Conservation (phyloP, 2,329 filamentous ascomycete genomes). For the Hansfordia pulvinata region DNA sequence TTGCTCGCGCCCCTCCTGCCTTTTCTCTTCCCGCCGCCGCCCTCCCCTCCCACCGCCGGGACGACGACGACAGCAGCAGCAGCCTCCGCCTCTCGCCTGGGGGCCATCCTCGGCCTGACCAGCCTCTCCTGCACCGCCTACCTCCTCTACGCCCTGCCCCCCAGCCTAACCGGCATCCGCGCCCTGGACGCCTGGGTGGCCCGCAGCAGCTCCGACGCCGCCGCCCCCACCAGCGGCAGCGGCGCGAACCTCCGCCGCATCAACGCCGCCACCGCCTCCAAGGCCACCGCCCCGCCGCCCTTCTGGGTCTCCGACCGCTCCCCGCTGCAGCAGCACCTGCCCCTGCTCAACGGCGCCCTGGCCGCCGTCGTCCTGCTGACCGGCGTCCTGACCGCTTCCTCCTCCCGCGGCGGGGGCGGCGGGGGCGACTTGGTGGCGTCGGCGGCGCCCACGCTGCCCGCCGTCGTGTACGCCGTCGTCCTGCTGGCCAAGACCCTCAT, state of each 20-base stretch:
- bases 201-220: slow-evolving; percentile 9
- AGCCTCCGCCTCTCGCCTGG: too few species aligned
- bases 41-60: slow-evolving; percentile 11
- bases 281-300: too few species aligned
- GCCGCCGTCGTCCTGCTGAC: slow-evolving; percentile 34
- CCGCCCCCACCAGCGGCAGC: slow-evolving; percentile 11
- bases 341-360: slow-evolving; percentile 46
- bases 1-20: slow-evolving; percentile 41
- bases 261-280: too few species aligned
- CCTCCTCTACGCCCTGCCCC: slow-evolving; percentile 41
- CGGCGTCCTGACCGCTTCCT: slow-evolving; percentile 22
- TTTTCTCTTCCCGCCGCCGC: slow-evolving; percentile 26
- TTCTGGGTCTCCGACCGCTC: neutral
- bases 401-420: slow-evolving; percentile 13
- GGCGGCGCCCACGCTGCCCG: slow-evolving; percentile 37
- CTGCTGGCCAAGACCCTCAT: slow-evolving; percentile 52
- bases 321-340: slow-evolving; percentile 42
- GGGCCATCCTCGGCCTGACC: slow-evolving; percentile 44
- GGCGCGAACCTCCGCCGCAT: slow-evolving; percentile 3
- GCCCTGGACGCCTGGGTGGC: slow-evolving; percentile 30
- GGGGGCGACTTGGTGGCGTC: slow-evolving; percentile 26
- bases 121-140: slow-evolving; percentile 51
- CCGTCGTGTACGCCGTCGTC: slow-evolving; percentile 45
- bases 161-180: slow-evolving; percentile 37
- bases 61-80: too few species aligned